phyloP scores from a whole-genome alignment of 768 basidiomycete genomes.

The Tricholoma matsutake region DNA sequence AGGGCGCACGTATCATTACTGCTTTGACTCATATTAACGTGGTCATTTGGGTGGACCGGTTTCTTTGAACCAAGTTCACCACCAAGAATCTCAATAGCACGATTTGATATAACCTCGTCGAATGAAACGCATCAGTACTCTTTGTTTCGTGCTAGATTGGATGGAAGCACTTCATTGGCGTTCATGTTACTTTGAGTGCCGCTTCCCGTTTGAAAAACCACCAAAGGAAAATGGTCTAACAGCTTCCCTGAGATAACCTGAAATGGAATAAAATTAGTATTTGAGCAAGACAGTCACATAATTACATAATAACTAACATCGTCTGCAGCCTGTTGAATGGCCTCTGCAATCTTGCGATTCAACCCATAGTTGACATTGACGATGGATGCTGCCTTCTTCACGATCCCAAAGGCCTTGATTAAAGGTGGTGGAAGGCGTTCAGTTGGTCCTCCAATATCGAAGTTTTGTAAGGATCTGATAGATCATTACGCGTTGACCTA shows the following conservation, averaged over 20 bases:
- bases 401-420: slow-evolving; percentile 95
- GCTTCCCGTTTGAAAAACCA: slow-evolving; percentile 98
- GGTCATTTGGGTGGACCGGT: slow-evolving; percentile 98
- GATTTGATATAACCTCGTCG: slow-evolving; percentile 89
- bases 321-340: slow-evolving; percentile 91
- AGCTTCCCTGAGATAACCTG: slow-evolving; percentile 96
- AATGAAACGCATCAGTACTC: background rate
- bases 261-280: slow-evolving; percentile 4
- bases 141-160: background rate
- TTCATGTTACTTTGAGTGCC: slow-evolving; percentile 99
- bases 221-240: slow-evolving; percentile 93
- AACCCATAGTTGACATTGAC: slow-evolving; percentile 91
- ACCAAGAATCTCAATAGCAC: slow-evolving; percentile 95
- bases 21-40: slow-evolving; percentile 99
- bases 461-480: slow-evolving; percentile 83
- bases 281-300: background rate
- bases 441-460: slow-evolving; percentile 94
- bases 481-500: background rate
- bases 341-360: slow-evolving; percentile 81
- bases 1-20: slow-evolving; percentile 86
- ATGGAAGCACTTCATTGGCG: slow-evolving; percentile 75
- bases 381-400: slow-evolving; percentile 94
- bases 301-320: slow-evolving; percentile 52
- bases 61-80: slow-evolving; percentile 94
- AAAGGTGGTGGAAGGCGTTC: slow-evolving; percentile 94